Conservation (phyloP, 495 filamentous ascomycete species). For the Hypoxylon rickii region DNA sequence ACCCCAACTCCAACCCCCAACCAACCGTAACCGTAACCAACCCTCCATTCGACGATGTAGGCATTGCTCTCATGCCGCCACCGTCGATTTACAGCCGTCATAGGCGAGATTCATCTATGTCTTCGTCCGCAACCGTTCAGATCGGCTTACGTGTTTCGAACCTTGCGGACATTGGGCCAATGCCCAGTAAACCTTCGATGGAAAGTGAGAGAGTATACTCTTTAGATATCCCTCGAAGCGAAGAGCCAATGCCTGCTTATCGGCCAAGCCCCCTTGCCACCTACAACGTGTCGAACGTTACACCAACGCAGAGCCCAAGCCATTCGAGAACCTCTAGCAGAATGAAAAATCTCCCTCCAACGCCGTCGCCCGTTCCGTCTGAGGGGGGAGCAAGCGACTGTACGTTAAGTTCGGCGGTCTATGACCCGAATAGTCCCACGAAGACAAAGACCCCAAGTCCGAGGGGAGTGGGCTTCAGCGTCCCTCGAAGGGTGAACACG, state of each 20-base stretch:
- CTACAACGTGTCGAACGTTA: slow-evolving; percentile 5
- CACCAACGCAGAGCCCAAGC: slow-evolving; percentile 9
- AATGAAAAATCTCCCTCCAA: slow-evolving; percentile 46
- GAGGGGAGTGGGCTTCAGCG: slow-evolving; percentile 49
- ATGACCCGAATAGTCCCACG: slow-evolving; percentile 46
- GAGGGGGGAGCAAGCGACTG: slow-evolving; percentile 21
- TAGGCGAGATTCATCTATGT: slow-evolving; percentile 49
- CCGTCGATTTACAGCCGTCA: slow-evolving; percentile 47
- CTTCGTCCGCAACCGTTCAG: slow-evolving; percentile 53
- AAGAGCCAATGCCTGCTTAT: slow-evolving; percentile 19
- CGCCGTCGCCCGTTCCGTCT: slow-evolving; percentile 32
- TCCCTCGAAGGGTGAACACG: slow-evolving; percentile 32
- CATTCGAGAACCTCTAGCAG: slow-evolving; percentile 35
- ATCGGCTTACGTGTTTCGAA: slow-evolving; percentile 55
- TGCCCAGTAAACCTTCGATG: slow-evolving; percentile 25
- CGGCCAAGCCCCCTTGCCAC: slow-evolving; percentile 37
- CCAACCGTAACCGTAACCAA: slow-evolving; percentile 1
- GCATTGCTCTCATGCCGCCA: slow-evolving; percentile 45
- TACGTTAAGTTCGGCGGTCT: slow-evolving; percentile 49
- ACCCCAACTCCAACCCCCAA: slow-evolving; percentile 36
- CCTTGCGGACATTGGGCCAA: slow-evolving; percentile 46
- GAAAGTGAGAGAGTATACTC: slow-evolving; percentile 38
- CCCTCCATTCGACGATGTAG: slow-evolving; percentile 14
- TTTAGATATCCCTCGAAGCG: slow-evolving; percentile 40
- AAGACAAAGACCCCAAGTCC: slow-evolving; percentile 50